A percentile compares a stretch with the other conserved stretches of the same genome.
These are phyloP conservation scores for Gracilaria gracilis DNA, from an alignment of 23 red algal species.

Conservation along the genomic window DNA sequence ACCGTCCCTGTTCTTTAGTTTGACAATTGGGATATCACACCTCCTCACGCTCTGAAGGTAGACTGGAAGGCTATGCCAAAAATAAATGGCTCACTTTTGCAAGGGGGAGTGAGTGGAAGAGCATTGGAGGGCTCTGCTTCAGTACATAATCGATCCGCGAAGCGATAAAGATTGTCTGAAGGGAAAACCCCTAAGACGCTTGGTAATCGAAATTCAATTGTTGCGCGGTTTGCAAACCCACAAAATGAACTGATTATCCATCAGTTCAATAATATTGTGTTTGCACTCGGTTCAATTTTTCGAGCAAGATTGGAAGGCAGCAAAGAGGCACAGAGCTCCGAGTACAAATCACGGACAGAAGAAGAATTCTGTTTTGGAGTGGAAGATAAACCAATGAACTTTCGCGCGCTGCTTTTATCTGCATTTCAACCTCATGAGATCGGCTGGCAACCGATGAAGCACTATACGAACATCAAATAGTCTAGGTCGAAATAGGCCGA, in stretches of 20 bases:
- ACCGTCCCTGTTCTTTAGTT: neutral
- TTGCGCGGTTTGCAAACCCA: too few species aligned
- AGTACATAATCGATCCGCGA: neutral
- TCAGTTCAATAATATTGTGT: too few species aligned
- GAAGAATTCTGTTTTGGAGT: neutral
- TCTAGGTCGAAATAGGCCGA: neutral
- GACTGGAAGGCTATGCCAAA: neutral
- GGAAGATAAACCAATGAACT: neutral
- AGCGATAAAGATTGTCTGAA: too few species aligned
- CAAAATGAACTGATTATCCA: too few species aligned
- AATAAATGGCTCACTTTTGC: neutral
- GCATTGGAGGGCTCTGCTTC: neutral
- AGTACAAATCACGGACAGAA: neutral
- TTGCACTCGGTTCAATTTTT: too few species aligned
- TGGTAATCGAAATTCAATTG: too few species aligned
- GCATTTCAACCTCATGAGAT: neutral
- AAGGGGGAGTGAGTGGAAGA: too few species aligned
- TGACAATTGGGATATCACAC: constrained; percentile 10
- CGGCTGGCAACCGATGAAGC: neutral
- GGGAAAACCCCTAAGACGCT: too few species aligned
- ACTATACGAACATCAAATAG: neutral
- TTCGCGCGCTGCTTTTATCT: neutral
- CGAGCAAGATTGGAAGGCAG: too few species aligned
- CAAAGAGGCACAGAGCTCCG: neutral
- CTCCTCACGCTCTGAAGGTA: neutral